A percentile compares a stretch with the other conserved stretches of the same genome.
Conservation (phyloP, 2,329 filamentous ascomycete species). For the Fusarium nelsonii region DNA sequence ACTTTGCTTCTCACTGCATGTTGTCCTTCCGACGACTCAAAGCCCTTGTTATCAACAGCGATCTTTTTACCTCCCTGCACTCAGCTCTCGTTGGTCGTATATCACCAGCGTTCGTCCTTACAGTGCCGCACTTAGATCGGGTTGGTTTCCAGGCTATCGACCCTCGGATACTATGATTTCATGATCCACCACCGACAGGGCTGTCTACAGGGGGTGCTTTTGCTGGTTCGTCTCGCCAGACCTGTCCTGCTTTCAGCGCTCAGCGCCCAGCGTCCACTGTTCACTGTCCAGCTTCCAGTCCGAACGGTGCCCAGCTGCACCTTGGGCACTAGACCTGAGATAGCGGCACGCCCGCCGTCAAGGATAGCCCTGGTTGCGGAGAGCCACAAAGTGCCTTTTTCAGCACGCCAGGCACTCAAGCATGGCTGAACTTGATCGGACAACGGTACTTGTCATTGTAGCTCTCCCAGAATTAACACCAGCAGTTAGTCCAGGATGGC, state of each 20-base stretch:
- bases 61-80: conserved; percentile 24
- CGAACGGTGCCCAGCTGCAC: conserved; percentile 37
- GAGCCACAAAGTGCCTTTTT: conserved; percentile 42
- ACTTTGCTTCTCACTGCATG: conserved; percentile 4
- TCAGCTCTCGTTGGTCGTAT: conserved; percentile 26
- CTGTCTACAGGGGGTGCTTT: conserved; percentile 41
- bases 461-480: conserved; percentile 14
- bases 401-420: conserved; percentile 42
- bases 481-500: conserved; percentile 15
- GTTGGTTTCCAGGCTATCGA: conserved; percentile 40
- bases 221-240: conserved; percentile 43
- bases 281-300: conserved; percentile 34
- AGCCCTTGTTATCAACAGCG: conserved; percentile 14
- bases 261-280: conserved; percentile 30
- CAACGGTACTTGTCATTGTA: conserved; percentile 36
- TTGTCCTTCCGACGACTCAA: conserved; percentile 9
- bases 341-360: conserved; percentile 45
- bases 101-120: conserved; percentile 27
- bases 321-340: conserved; percentile 36
- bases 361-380: conserved; percentile 42
- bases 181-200: conserved; percentile 47
- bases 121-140: conserved; percentile 41
- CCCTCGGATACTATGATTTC: conserved; percentile 49
- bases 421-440: conserved; percentile 37
- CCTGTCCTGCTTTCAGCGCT: conserved; percentile 45